Percentiles rank a stretch among this genome's conserved stretches.
These are phyloP conservation scores for Epichloe sibirici DNA, from an alignment of 2,329 filamentous ascomycete species.

Conservation along the genomic window DNA sequence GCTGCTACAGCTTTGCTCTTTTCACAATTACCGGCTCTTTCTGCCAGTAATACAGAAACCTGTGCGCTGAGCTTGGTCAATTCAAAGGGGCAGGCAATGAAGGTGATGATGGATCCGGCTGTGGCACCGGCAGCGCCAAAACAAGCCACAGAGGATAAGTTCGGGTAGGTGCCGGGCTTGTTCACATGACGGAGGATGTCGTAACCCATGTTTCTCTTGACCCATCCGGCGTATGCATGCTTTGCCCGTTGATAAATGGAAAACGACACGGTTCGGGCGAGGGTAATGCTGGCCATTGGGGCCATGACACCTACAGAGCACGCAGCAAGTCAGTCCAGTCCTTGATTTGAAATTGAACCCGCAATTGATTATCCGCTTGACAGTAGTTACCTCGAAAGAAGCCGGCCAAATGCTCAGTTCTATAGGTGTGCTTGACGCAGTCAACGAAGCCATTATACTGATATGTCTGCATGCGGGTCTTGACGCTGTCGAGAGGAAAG, in stretches of 20 bases:
- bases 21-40: constrained; percentile 21
- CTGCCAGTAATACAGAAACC: constrained; percentile 65
- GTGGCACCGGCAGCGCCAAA: constrained; percentile 70
- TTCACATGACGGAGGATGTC: constrained; percentile 66
- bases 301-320: constrained; percentile 52
- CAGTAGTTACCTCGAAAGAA: constrained; percentile 62
- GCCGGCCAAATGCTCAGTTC: constrained; percentile 56
- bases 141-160: constrained; percentile 58
- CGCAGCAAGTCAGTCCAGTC: not conserved
- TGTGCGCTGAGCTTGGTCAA: constrained; percentile 83
- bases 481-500: constrained; percentile 83
- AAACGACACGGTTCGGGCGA: constrained; percentile 67
- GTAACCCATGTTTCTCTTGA: constrained; percentile 52
- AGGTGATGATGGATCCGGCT: constrained; percentile 66
- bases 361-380: not conserved
- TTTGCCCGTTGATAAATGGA: constrained; percentile 71
- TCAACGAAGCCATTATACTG: constrained; percentile 62
- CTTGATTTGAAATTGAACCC: no score
- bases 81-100: constrained; percentile 78
- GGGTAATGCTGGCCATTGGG: constrained; percentile 66
- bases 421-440: constrained; percentile 66
- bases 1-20: constrained; percentile 47
- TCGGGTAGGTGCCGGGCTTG: constrained; percentile 57
- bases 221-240: constrained; percentile 58
- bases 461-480: constrained; percentile 83